Evolutionary conservation across 495 filamentous ascomycete genomes (phyloP).

Genomic region (Aspergillus haitiensis): DNA sequence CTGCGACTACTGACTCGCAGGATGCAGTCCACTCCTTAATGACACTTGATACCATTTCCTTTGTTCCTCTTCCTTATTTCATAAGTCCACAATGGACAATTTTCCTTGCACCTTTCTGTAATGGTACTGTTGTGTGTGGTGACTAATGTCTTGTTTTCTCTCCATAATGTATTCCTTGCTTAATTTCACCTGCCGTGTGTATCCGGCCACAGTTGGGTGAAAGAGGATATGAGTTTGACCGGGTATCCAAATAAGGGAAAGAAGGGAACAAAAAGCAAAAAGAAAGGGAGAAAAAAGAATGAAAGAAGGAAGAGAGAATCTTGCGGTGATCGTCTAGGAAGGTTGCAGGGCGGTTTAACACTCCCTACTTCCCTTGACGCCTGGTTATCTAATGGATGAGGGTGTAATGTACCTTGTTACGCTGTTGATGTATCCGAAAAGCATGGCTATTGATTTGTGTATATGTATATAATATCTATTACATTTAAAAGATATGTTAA

Average conservation of each 20-base stretch:
- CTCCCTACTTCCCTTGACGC: conserved; percentile 14
- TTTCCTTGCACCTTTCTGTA: conserved; percentile 16
- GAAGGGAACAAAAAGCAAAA: conserved; percentile 13
- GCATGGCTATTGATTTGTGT: conserved; percentile 19
- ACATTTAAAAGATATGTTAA: conserved; percentile 10
- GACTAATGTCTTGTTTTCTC: conserved; percentile 13
- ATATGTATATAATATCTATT: conserved; percentile 31
- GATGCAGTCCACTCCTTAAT: conserved; percentile 39
- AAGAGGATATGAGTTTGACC: background rate
- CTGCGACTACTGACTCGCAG: conserved; percentile 46
- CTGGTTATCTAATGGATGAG: conserved; percentile 9
- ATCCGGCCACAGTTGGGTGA: background rate
- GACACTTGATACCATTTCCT: conserved; percentile 24
- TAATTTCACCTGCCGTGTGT: conserved; percentile 1
- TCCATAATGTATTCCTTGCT: conserved; percentile 15
- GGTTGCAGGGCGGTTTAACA: conserved; percentile 6
- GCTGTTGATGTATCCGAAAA: conserved; percentile 21
- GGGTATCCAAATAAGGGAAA: background rate
- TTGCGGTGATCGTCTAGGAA: background rate
- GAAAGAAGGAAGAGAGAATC: conserved; percentile 4
- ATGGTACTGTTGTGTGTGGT: conserved; percentile 17
- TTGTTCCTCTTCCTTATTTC: conserved; percentile 21
- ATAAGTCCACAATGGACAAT: conserved; percentile 16
- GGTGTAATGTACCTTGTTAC: conserved; percentile 23
- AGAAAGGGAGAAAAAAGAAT: conserved; percentile 5